phyloP scores from a whole-genome alignment of 1,139 yeast species.

The Geotrichum histeridarum region DNA sequence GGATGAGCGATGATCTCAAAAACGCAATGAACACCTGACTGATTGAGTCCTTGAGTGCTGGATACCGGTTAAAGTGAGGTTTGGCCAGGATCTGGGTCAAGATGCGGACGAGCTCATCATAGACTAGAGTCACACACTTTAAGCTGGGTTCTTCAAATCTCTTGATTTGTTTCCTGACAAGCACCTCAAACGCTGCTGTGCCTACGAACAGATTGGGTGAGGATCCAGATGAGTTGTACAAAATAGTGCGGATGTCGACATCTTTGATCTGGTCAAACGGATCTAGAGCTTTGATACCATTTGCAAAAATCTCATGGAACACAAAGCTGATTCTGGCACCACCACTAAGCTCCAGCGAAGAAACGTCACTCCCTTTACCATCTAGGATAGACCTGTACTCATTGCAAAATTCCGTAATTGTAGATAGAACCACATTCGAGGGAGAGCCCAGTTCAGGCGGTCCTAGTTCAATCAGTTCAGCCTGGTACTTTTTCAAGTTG shows the following conservation, averaged over 20 bases:
- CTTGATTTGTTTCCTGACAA: slow-evolving; percentile 89
- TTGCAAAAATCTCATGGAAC: slow-evolving; percentile 91
- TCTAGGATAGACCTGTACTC: slow-evolving; percentile 87
- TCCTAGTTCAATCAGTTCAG: slow-evolving; percentile 68
- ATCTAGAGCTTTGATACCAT: slow-evolving; percentile 87
- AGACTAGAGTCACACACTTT: slow-evolving; percentile 83
- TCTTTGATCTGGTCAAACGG: slow-evolving; percentile 97
- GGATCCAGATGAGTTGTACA: slow-evolving; percentile 90
- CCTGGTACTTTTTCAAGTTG: slow-evolving; percentile 79
- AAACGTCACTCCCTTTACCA: slow-evolving; percentile 84
- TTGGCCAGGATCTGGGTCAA: slow-evolving; percentile 77
- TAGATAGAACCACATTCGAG: slow-evolving; percentile 78
- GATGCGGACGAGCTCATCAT: slow-evolving; percentile 90
- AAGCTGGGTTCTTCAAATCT: slow-evolving; percentile 93
- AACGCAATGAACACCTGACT: slow-evolving; percentile 74
- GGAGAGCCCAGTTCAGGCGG: slow-evolving; percentile 79
- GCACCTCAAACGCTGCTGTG: slow-evolving; percentile 93
- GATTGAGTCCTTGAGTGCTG: slow-evolving; percentile 80
- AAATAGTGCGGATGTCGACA: slow-evolving; percentile 90
- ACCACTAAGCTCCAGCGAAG: slow-evolving; percentile 81
- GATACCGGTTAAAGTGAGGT: slow-evolving; percentile 82
- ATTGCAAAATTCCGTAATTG: slow-evolving; percentile 90
- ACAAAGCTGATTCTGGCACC: slow-evolving; percentile 98
- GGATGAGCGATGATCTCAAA: slow-evolving; percentile 71
- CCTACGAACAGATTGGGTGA: slow-evolving; percentile 98